Conservation (phyloP, 176 grass and related monocot species). For the Bromus sterilis region DNA sequence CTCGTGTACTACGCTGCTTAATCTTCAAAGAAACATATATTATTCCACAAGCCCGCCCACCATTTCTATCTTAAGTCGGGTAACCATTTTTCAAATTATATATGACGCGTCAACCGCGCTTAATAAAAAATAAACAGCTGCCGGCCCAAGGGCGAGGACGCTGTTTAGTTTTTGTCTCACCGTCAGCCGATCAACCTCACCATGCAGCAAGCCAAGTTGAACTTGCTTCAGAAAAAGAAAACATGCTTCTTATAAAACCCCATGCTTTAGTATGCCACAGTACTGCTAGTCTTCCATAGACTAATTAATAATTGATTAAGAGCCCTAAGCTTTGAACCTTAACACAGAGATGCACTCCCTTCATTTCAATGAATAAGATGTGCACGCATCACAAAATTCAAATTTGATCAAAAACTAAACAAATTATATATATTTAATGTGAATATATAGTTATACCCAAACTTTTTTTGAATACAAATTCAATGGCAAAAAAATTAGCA, state of each 20-base stretch:
- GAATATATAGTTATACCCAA: no score
- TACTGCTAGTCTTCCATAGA: background rate
- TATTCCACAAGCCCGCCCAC: background rate
- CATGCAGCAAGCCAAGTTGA: background rate
- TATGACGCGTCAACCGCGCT: background rate
- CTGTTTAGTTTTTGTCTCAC: background rate
- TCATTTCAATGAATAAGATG: no score
- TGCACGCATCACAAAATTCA: no score
- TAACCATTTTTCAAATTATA: background rate
- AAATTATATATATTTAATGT: no score
- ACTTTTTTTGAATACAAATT: no score
- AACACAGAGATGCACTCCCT: background rate
- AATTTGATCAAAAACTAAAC: no score
- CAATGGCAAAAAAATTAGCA: no score
- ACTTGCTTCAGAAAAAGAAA: background rate
- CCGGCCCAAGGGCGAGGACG: constrained; percentile 6
- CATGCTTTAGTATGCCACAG: background rate
- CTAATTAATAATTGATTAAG: background rate
- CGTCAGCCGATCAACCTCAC: background rate
- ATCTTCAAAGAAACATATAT: background rate
- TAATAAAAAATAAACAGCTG: constrained; percentile 6
- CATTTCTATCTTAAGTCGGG: background rate
- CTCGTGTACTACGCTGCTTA: background rate
- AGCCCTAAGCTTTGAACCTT: background rate
- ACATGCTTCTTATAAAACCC: background rate